Base-by-base conservation (phyloP, 73 alveolate species). In the Breviolum minutum region DNA sequence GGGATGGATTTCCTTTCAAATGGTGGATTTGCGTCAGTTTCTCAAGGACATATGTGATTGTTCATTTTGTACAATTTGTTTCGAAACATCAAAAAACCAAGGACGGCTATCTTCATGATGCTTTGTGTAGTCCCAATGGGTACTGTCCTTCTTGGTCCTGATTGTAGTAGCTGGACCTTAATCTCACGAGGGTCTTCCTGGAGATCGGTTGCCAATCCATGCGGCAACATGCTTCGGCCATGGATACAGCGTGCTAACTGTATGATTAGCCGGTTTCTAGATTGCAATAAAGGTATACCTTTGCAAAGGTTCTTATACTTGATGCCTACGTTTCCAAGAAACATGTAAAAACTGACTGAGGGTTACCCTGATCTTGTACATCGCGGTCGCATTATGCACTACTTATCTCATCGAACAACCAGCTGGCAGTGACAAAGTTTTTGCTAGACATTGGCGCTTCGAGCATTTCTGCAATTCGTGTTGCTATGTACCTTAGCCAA, bases 381-480 rank as follows among this genome's bases (percentile, higher is more conserved):
- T 90, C 4, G 76, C 71, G 32, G 14, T 17, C 0, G 27, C 48
- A 4, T 8, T 71, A 19, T 77, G 29, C 3, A 62, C 88, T 63
- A 70, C 40, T 2, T 90, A 29, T 32, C 66, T 90, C 12, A 0
- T 40, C n/a, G 97, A 90, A 20, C 97, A 90, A 22, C 97, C 97
- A 48, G 17, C 27, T 7, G 97, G 97, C 1, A 48, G 79, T 8
- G 79, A 71, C 20, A 12, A 90, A 17, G 64, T 90, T 8, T 66
- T 90, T 77, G 8, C 40, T 8, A 19, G 97, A 16, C 97, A 90
- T 22, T 74, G 22, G 27, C 54, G 97, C 32, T 20, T 90, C 13
- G 88, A 90, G 32, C 27, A 54, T 8, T 71, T 48, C 13, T n/a
- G 77, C 76, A 90, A 90, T 73, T 48, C 30, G 2, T 32, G n/a